A percentile compares a stretch with the other conserved stretches of the same genome.
Conservation (phyloP, 2,329 filamentous ascomycete species). For the Pestalotiopsis fici region DNA sequence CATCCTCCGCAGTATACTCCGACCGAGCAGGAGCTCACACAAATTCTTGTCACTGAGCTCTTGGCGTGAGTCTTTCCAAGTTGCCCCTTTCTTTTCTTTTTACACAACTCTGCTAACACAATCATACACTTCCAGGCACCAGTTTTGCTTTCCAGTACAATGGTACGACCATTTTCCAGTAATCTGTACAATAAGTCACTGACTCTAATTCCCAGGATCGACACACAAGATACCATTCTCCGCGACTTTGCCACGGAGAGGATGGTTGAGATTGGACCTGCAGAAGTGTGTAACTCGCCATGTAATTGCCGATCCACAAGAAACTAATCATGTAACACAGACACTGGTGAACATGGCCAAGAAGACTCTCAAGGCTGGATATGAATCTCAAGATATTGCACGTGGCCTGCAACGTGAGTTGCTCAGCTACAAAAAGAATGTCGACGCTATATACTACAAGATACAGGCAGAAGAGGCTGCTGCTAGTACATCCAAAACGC, state of each 20-base stretch:
- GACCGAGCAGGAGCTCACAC: conserved; percentile 12
- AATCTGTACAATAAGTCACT: background rate
- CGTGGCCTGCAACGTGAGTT: conserved; percentile 22
- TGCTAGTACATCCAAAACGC: conserved; percentile 7
- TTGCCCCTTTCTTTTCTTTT: too few species aligned
- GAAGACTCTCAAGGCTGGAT: conserved; percentile 28
- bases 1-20: conserved; percentile 2
- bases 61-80: conserved; percentile 23
- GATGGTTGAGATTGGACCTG: conserved; percentile 39
- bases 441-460: conserved; percentile 24
- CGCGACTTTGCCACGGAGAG: conserved; percentile 25
- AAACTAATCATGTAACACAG: background rate
- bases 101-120: background rate
- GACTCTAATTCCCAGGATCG: conserved; percentile 27
- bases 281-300: conserved; percentile 13
- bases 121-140: background rate
- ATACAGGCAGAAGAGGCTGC: conserved; percentile 5
- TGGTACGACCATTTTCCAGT: conserved; percentile 2
- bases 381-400: conserved; percentile 19
- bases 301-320: too few species aligned
- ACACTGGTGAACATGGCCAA: conserved; percentile 38
- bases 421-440: conserved; percentile 19
- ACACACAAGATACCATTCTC: conserved; percentile 37
- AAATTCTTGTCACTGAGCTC: conserved; percentile 24
- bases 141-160: conserved; percentile 14